A percentile compares a stretch with the other conserved stretches of the same genome.
These are phyloP conservation scores for Pichia manshurica DNA, from an alignment of 805 yeast genomes.

Conservation along the genomic window DNA sequence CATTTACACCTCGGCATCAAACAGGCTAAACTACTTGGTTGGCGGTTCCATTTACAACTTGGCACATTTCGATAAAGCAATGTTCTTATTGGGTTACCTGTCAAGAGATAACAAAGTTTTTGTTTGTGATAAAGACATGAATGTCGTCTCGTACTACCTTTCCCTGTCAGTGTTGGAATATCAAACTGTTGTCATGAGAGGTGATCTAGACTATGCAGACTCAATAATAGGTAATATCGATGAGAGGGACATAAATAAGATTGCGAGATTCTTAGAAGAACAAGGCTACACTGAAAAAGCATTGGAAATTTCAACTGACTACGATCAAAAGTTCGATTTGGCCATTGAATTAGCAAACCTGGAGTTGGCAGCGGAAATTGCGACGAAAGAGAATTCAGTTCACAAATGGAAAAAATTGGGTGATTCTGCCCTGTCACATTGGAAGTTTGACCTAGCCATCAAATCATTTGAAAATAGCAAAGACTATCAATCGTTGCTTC, in stretches of 20 bases:
- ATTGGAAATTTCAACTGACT: conserved; percentile 72
- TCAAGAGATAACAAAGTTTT: conserved; percentile 88
- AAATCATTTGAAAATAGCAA: conserved; percentile 72
- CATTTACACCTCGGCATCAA: conserved; percentile 79
- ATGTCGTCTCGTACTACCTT: conserved; percentile 72
- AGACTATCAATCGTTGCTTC: conserved; percentile 76
- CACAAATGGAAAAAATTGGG: conserved; percentile 91
- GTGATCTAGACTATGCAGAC: conserved; percentile 82
- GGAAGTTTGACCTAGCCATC: conserved; percentile 78
- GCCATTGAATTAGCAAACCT: conserved; percentile 75
- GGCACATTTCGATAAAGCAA: conserved; percentile 85
- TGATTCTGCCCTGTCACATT: conserved; percentile 70
- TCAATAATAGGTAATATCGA: conserved; percentile 58
- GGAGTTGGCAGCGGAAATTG: conserved; percentile 62
- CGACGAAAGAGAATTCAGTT: conserved; percentile 46
- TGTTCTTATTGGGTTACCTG: conserved; percentile 82
- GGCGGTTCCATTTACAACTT: conserved; percentile 91
- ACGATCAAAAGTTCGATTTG: conserved; percentile 87
- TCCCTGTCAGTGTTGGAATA: conserved; percentile 86
- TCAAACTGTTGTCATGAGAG: conserved; percentile 92
- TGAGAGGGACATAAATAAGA: conserved; percentile 62
- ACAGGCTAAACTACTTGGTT: conserved; percentile 88
- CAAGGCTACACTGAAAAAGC: conserved; percentile 87
- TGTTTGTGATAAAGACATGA: conserved; percentile 85
- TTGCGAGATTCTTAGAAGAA: conserved; percentile 89